A percentile compares a stretch with the other conserved stretches of the same genome.
Conservation (phyloP, 306 rosid species). For the Parietaria judaica region DNA sequence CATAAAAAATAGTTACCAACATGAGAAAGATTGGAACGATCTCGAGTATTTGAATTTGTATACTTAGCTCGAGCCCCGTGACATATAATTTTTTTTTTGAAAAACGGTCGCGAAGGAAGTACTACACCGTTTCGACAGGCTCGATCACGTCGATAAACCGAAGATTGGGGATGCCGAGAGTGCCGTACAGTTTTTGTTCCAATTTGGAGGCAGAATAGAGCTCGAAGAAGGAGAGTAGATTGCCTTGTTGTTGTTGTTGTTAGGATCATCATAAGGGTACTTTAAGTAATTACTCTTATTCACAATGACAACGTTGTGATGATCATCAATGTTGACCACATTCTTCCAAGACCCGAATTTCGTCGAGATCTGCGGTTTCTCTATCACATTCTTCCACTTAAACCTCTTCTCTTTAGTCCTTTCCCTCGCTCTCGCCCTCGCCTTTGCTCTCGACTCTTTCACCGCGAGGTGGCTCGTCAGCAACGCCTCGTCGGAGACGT, state of each 20-base stretch:
- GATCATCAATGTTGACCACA: background rate
- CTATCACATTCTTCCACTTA: background rate
- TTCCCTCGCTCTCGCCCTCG: slow-evolving; percentile 84
- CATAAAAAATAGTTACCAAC: background rate
- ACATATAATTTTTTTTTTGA: no score
- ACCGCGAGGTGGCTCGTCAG: slow-evolving; percentile 19
- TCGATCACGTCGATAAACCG: background rate
- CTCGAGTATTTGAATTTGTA: background rate
- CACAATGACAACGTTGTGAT: background rate
- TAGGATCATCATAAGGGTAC: background rate
- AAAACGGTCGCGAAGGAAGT: background rate
- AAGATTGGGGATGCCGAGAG: background rate
- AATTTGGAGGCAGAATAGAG: slow-evolving; percentile 37
- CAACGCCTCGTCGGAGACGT: slow-evolving; percentile 13
- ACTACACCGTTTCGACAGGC: background rate
- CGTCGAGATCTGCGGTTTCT: background rate
- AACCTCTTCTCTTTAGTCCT: slow-evolving; percentile 53
- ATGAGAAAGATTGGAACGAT: background rate
- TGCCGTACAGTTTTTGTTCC: slow-evolving; percentile 36
- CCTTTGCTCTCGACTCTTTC: slow-evolving; percentile 65
- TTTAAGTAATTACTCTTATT: background rate
- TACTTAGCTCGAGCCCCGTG: background rate
- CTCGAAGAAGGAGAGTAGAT: slow-evolving; percentile 36
- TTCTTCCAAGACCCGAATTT: background rate
- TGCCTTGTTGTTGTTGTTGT: slow-evolving; percentile 13